Base-by-base conservation (phyloP, 2,329 filamentous ascomycete species). In the Microascus cirrosus region DNA sequence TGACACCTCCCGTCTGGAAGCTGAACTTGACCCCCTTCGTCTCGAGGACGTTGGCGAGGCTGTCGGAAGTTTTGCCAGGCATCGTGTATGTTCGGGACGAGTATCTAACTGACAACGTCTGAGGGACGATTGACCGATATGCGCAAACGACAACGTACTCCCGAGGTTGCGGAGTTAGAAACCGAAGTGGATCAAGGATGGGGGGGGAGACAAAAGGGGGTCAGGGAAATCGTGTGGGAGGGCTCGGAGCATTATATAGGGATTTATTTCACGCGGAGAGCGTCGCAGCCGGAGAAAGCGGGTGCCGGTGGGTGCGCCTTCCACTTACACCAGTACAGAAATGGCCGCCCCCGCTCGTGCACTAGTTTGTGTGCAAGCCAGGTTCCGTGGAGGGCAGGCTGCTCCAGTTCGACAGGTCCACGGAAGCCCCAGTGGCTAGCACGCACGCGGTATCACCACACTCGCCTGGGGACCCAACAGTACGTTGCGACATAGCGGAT, bases 1-100 rank as follows among this genome's bases (percentile, higher is more conserved):
- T 69, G 60, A 63, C 62, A 53, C 59, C 68, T 60, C 74, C 74
- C 48, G 75, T 69, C 68, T 71, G 73, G 68, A 79, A 72, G 53
- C 73, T 65, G 69, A 79, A 79, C 66, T 71, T 71, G 69, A 79
- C 70, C 59, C 69, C 73, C 60, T 63, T 67, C 63, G 67, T 70
- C 61, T 75, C 68, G 57, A 74, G 70, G 32, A 72, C 60, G 60
- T 50, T 35, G 57, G 63, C 25, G 52, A 69, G 63, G 34, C 60
- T 59, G 25, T 62, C 54, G 53, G 59, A 54, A 53, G 59, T 50
- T 52, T 57, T 45, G 57, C 55, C 25, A 42, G 62, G 55, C 60
- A 62, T 62, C 56, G 54, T 61, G 39, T n/a, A 15, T 13, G 39
- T 45, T 45, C 12, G 12, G 58, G 54, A 42, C 18, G 39, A 18